phyloP scores from a whole-genome alignment of 2,329 filamentous ascomycete genomes.

The Neofusicoccum sp. region DNA sequence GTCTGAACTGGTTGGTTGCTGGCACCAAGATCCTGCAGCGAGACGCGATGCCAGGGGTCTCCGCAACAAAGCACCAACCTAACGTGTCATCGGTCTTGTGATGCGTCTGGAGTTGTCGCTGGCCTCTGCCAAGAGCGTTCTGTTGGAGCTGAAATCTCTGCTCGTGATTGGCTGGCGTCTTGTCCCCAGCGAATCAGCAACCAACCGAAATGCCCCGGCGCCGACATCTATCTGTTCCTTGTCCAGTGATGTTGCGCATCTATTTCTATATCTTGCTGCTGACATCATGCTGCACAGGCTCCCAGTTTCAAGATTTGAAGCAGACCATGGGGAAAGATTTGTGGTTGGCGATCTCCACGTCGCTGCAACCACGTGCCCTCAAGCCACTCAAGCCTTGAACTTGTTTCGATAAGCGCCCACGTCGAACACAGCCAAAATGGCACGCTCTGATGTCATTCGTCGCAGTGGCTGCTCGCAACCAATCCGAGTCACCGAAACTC shows the following conservation, averaged over 20 bases:
- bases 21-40: background rate
- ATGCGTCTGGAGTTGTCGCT: background rate
- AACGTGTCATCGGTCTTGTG: background rate
- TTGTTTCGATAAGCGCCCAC: constrained; percentile 12
- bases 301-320: constrained; percentile 4
- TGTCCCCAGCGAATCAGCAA: background rate
- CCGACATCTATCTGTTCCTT: background rate
- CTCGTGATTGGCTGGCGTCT: background rate
- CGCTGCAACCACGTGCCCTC: constrained; percentile 7
- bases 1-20: background rate
- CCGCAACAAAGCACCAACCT: background rate
- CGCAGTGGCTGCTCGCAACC: background rate
- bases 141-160: background rate
- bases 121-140: background rate
- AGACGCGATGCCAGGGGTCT: background rate
- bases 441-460: constrained; percentile 7
- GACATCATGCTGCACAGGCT: background rate
- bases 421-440: background rate
- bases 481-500: background rate
- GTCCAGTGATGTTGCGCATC: background rate
- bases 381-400: background rate
- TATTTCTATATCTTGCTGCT: background rate
- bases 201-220: background rate
- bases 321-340: background rate
- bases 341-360: constrained; percentile 6